Conservation (phyloP, 495 filamentous ascomycete genomes). For the Aspergillus cavernicola region DNA sequence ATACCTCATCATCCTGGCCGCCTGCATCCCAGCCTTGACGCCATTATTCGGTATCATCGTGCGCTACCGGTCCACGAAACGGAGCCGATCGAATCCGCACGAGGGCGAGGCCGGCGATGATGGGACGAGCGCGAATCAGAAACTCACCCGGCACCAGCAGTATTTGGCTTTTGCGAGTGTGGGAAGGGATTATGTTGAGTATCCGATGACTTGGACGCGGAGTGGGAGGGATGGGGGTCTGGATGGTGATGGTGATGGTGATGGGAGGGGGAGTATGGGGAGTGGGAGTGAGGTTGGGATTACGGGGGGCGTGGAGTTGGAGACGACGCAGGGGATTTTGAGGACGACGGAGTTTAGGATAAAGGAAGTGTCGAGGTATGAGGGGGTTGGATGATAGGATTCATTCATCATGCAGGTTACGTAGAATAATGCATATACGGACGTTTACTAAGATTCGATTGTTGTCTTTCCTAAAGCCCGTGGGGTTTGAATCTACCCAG, state of each 20-base stretch:
- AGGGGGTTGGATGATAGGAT: neutral
- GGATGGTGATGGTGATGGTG: neutral
- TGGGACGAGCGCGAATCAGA: no score
- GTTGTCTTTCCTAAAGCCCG: no score
- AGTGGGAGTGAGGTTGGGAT: neutral
- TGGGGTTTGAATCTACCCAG: no score
- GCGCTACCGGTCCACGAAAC: constrained; percentile 1
- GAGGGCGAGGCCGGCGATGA: neutral
- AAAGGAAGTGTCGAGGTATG: neutral
- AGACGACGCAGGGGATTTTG: constrained; percentile 4
- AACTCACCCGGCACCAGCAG: neutral
- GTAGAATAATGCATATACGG: no score
- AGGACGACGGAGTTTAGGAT: constrained; percentile 9
- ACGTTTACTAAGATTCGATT: neutral
- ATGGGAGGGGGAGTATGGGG: neutral
- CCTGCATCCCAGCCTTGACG: constrained; percentile 13
- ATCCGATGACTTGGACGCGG: neutral
- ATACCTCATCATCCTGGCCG: constrained; percentile 14
- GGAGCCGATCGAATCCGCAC: neutral
- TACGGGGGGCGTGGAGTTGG: neutral
- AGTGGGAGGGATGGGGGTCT: neutral
- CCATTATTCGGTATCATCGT: constrained; percentile 12
- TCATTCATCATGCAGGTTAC: no score
- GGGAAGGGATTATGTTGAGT: constrained; percentile 5
- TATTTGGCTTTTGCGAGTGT: constrained; percentile 9